These are phyloP conservation scores for Fusarium gaditjirri DNA, from an alignment of 2,329 filamentous ascomycete genomes.

Conservation along the genomic window DNA sequence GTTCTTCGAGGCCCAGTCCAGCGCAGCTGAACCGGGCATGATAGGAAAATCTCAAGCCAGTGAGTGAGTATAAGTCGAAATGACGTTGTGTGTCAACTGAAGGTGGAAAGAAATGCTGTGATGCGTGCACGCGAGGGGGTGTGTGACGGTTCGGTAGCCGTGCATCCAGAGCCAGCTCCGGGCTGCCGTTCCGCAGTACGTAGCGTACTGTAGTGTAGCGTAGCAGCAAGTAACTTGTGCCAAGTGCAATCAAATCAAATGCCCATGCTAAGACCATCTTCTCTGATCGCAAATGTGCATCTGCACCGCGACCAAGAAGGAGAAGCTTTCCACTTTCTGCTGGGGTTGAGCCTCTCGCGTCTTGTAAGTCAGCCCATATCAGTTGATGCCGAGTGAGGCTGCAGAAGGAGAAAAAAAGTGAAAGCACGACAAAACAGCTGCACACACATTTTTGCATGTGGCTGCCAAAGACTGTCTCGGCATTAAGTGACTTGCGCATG, in stretches of 20 bases:
- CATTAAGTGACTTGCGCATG: slow-evolving; percentile 8
- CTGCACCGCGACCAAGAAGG: slow-evolving; percentile 36
- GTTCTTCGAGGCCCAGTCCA: slow-evolving; percentile 26
- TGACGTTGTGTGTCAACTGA: slow-evolving; percentile 23
- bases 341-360: slow-evolving; percentile 31
- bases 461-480: slow-evolving; percentile 33
- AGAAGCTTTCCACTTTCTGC: slow-evolving; percentile 15
- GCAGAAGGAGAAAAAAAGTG: slow-evolving; percentile 5
- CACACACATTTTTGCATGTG: slow-evolving; percentile 28
- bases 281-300: slow-evolving; percentile 25
- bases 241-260: slow-evolving; percentile 38
- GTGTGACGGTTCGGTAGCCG: slow-evolving; percentile 31
- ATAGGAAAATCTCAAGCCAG: slow-evolving; percentile 20
- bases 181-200: slow-evolving; percentile 33
- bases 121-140: slow-evolving; percentile 36
- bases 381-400: neutral
- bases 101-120: neutral
- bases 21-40: slow-evolving; percentile 1
- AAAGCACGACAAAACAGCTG: slow-evolving; percentile 3
- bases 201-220: neutral
- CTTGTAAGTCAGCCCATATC: slow-evolving; percentile 40
- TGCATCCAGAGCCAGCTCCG: slow-evolving; percentile 41
- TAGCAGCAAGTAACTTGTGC: slow-evolving; percentile 16
- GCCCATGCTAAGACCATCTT: slow-evolving; percentile 29
- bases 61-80: slow-evolving; percentile 22